Evolutionary conservation across 2,329 filamentous ascomycete genomes (phyloP), one percentile per base, ranked within the genome.

Genomic region (Calonectria fujianensis): DNA sequence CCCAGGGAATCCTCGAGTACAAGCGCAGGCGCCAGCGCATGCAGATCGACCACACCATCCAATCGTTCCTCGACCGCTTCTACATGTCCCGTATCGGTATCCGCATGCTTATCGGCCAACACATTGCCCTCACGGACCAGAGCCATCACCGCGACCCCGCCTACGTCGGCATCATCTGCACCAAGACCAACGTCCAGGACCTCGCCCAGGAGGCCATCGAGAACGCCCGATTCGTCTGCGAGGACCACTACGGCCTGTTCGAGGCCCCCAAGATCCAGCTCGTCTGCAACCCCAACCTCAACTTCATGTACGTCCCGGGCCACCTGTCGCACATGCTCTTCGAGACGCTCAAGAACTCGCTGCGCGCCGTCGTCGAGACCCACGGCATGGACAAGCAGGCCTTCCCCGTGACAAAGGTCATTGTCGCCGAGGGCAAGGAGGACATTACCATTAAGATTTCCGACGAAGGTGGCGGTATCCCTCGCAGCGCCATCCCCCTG

Each of bases 31-130:
- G 96, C 76, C 97, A 99, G 89, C 93, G 97, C 69, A 97, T 98
- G 94, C 97, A 98, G 84, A 99, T 99, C 82, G 97, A 98, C 86
- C 94, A 96, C 84, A 97, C 96, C 80, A 98, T 99, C 74, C 97
- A 99, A 85, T 94, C 95, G 70, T 99, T 99, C 89, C 92, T 99
- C 78, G 97, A 99, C 87, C 95, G 97, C 74, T 99, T 99, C 87
- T 99, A 99, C 90, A 99, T 99, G 97, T 98, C 96, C 57, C 95
- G 97, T 76, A 99, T 99, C 82, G 97, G 97, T 78, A 99, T 99
- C 80, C 95, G 97, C 81, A 99, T 99, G 97, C 93, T 99, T 66
- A 98, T 99, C 81, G 97, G 97, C 69, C 97, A 99, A 85, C 97
- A 99, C 88, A 98, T 99, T 82, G 97, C 97, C 74, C 90, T 99